These are phyloP conservation scores for Lasiodiplodia sp. DNA, from an alignment of 2,329 filamentous ascomycete species.

Conservation along the genomic window DNA sequence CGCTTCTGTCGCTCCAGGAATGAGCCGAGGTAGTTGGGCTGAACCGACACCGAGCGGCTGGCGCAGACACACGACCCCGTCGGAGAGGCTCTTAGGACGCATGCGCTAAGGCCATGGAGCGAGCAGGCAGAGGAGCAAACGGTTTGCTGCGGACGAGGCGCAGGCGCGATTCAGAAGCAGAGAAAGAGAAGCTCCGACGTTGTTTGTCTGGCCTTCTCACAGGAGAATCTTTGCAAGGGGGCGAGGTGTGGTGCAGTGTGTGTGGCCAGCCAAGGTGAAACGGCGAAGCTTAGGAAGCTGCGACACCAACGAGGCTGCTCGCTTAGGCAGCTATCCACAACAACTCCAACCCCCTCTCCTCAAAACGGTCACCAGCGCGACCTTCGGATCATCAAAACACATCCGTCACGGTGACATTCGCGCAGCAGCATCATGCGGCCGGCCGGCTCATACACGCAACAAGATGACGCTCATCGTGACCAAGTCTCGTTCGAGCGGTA, in stretches of 20 bases:
- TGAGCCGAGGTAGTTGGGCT: not conserved
- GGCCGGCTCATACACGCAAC: not conserved
- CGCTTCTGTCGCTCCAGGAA: not conserved
- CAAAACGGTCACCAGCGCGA: not conserved
- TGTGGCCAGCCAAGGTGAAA: conserved; percentile 18
- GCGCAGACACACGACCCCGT: not conserved
- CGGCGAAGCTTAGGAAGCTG: conserved; percentile 13
- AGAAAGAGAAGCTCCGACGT: conserved; percentile 4
- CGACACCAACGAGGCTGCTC: not conserved
- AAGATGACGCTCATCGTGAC: too few species aligned
- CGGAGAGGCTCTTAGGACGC: not conserved
- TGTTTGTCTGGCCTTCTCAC: not conserved
- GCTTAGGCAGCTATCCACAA: not conserved
- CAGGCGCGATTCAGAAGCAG: not conserved
- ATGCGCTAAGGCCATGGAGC: not conserved
- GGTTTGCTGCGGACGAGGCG: not conserved
- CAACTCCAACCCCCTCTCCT: not conserved
- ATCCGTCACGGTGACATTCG: not conserved
- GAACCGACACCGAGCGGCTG: not conserved
- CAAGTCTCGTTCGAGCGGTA: too few species aligned
- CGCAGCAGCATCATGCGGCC: not conserved
- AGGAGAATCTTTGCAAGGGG: conserved; percentile 4
- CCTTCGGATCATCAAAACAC: not conserved
- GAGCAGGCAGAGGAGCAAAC: not conserved
- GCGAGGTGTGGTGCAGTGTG: not conserved